A percentile compares a stretch with the other conserved stretches of the same genome.
phyloP scores from a whole-genome alignment of 495 filamentous ascomycete genomes.

The Aspergillus bridgeri region DNA sequence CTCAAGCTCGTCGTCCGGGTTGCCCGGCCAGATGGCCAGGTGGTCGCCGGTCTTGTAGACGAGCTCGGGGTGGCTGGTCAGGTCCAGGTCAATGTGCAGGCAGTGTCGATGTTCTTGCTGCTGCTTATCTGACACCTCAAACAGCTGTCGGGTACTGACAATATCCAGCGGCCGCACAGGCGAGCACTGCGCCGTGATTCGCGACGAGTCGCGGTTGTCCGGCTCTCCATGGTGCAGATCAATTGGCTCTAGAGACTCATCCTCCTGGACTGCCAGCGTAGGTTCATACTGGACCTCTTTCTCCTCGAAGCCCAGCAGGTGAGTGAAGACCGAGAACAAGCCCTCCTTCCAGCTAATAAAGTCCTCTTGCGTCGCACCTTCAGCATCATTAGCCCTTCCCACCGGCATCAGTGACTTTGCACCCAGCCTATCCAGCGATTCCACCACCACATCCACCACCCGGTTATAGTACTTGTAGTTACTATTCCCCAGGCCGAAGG shows the following conservation, averaged over 20 bases:
- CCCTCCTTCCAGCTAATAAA: constrained; percentile 50
- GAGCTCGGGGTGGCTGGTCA: constrained; percentile 44
- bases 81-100: constrained; percentile 49
- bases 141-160: constrained; percentile 36
- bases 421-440: constrained; percentile 33
- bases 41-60: constrained; percentile 73
- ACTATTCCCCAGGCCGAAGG: constrained; percentile 48
- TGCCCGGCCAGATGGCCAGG: constrained; percentile 67
- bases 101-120: constrained; percentile 30
- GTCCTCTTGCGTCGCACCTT: constrained; percentile 48
- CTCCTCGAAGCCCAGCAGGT: constrained; percentile 36
- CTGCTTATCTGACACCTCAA: constrained; percentile 22
- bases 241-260: constrained; percentile 33
- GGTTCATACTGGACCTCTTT: constrained; percentile 38
- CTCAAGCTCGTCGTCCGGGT: constrained; percentile 52
- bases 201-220: constrained; percentile 16
- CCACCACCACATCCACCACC: constrained; percentile 40
- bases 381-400: constrained; percentile 45
- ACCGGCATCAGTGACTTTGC: constrained; percentile 38
- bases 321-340: constrained; percentile 36
- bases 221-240: constrained; percentile 43
- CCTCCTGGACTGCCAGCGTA: constrained; percentile 35
- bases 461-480: constrained; percentile 53
- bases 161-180: constrained; percentile 33
- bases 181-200: constrained; percentile 29